phyloP scores from a whole-genome alignment of 2,329 filamentous ascomycete species.

The Dichotomopilus funicola region DNA sequence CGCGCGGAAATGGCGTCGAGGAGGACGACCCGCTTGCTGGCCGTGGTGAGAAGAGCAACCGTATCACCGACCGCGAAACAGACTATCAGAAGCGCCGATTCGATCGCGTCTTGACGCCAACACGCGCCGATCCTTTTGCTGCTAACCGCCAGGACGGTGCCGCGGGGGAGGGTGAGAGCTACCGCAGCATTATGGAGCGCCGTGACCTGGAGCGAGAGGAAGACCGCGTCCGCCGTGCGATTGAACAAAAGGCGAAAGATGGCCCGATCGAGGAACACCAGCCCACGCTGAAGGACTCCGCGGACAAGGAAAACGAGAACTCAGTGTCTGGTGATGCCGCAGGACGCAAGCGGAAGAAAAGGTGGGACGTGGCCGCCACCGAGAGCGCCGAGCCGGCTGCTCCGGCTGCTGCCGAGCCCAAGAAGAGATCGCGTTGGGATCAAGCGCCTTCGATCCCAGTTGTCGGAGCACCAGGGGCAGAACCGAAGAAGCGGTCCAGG shows the following conservation, averaged over 20 bases:
- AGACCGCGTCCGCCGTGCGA: constrained; percentile 72
- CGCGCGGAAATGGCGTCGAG: constrained; percentile 75
- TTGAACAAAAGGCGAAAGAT: constrained; percentile 64
- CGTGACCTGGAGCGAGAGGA: constrained; percentile 92
- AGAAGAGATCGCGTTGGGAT: constrained; percentile 86
- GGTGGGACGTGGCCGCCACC: constrained; percentile 77
- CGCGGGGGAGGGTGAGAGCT: constrained; percentile 68
- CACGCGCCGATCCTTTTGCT: constrained; percentile 78
- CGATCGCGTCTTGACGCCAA: constrained; percentile 79
- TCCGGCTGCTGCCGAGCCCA: constrained; percentile 47
- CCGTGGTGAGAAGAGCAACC: constrained; percentile 76
- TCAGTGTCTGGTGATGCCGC: constrained; percentile 57
- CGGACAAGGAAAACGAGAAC: constrained; percentile 67
- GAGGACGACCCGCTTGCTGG: constrained; percentile 85
- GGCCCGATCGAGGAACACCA: constrained; percentile 60
- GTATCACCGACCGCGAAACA: constrained; percentile 88
- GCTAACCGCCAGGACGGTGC: constrained; percentile 63
- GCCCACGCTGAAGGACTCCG: constrained; percentile 68
- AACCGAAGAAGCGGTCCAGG: constrained; percentile 64
- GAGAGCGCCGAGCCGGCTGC: constrained; percentile 47
- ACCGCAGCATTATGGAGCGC: constrained; percentile 83
- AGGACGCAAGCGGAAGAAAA: constrained; percentile 80
- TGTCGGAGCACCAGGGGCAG: constrained; percentile 48
- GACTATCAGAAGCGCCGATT: constrained; percentile 97
- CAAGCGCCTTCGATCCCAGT: constrained; percentile 57